Conservation (phyloP, 139 green algal genomes). For the Raphidocelis subcapitata region DNA sequence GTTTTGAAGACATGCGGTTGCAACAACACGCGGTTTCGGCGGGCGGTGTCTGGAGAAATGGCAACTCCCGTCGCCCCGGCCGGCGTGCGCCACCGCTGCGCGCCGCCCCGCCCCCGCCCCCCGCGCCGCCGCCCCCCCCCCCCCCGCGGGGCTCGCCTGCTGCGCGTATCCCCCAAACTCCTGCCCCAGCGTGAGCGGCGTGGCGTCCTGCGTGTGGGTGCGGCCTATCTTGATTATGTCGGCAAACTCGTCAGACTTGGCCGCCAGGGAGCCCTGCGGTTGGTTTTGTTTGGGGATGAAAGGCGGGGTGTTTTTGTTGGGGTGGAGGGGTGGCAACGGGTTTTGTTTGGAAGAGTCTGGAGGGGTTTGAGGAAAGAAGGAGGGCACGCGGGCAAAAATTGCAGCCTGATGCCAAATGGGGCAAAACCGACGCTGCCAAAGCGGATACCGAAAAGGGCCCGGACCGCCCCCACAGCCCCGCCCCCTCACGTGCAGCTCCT, state of each 20-base stretch:
- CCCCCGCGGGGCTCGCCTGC: conserved; percentile 54
- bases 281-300: neutral
- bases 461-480: too few relatives aligned
- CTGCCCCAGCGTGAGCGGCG: conserved; percentile 92
- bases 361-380: too few relatives aligned
- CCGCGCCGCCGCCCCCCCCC: too few relatives aligned
- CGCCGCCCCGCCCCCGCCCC: too few relatives aligned
- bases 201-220: conserved; percentile 95
- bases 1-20: too few relatives aligned
- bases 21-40: too few relatives aligned
- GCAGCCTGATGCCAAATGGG: too few relatives aligned
- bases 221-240: conserved; percentile 96
- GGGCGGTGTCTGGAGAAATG: too few relatives aligned
- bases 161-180: conserved; percentile 92
- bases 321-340: neutral
- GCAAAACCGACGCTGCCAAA: too few relatives aligned
- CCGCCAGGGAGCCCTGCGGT: conserved; percentile 18
- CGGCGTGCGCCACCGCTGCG: too few relatives aligned
- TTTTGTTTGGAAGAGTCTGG: neutral
- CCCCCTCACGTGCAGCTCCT: conserved; percentile 58
- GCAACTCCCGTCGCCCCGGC: too few relatives aligned
- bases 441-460: too few relatives aligned
- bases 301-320: neutral
- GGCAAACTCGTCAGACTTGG: conserved; percentile 77
- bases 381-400: neutral